Percentiles rank a stretch among this genome's conserved stretches.
phyloP scores from a whole-genome alignment of 257 asterid species.

The Oldenlandia corymbosa region DNA sequence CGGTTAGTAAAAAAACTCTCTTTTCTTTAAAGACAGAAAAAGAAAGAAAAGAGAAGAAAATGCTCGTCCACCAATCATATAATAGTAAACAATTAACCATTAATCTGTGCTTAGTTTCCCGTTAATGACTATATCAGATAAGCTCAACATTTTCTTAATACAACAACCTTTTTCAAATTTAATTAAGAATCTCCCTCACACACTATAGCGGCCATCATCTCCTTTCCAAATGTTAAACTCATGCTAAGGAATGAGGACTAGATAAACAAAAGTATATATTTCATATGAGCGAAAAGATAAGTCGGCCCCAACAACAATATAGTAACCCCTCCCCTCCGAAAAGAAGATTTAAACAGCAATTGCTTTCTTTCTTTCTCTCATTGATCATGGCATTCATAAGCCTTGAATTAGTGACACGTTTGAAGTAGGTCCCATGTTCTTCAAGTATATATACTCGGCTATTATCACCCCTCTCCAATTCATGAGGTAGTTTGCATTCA shows the following conservation, averaged over 20 bases:
- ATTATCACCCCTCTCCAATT: constrained; percentile 35
- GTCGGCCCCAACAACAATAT: constrained; percentile 9
- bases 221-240: constrained; percentile 15
- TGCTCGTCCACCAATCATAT: constrained; percentile 34
- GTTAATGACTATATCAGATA: constrained; percentile 11
- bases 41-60: constrained; percentile 18
- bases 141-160: too few species aligned
- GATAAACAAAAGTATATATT: neutral
- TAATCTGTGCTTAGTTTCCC: neutral
- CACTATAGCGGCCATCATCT: too few species aligned
- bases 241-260: neutral
- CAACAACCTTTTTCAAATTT: constrained; percentile 1
- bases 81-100: neutral
- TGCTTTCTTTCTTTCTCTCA: too few species aligned
- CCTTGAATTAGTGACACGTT: constrained; percentile 38
- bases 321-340: too few species aligned
- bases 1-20: constrained; percentile 16
- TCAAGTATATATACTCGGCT: constrained; percentile 40
- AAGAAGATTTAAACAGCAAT: too few species aligned
- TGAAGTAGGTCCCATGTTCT: constrained; percentile 20
- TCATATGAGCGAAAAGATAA: constrained; percentile 7
- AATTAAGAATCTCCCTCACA: neutral
- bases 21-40: too few species aligned
- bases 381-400: too few species aligned
- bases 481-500: constrained; percentile 25